These are phyloP conservation scores for Albugo laibachii DNA, from an alignment of 352 stramenopile genomes.

Conservation along the genomic window DNA sequence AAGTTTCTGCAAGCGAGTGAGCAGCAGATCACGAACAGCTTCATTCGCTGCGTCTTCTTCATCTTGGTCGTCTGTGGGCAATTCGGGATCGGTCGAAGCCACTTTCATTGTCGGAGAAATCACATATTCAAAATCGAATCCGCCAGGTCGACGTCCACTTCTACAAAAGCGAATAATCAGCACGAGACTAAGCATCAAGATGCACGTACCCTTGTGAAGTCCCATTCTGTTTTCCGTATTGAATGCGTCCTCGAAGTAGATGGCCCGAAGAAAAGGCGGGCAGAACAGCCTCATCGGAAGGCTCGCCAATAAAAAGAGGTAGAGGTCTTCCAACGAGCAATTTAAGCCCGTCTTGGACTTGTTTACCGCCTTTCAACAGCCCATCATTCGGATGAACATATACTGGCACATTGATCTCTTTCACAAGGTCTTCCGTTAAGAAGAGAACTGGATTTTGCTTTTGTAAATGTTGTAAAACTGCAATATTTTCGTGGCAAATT, in stretches of 20 bases:
- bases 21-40: constrained; percentile 48
- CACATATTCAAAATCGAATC: constrained; percentile 57
- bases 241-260: constrained; percentile 36
- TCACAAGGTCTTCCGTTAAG: constrained; percentile 48
- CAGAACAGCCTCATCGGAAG: constrained; percentile 46
- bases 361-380: constrained; percentile 24
- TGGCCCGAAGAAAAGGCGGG: constrained; percentile 30
- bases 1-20: constrained; percentile 44
- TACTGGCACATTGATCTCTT: constrained; percentile 37
- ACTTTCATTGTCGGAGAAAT: constrained; percentile 48
- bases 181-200: background rate
- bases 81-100: constrained; percentile 21
- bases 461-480: constrained; percentile 62
- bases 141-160: constrained; percentile 30
- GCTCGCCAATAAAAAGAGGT: constrained; percentile 55
- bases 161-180: constrained; percentile 7
- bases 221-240: constrained; percentile 59
- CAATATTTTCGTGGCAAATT: constrained; percentile 65
- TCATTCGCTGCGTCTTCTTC: constrained; percentile 47
- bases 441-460: constrained; percentile 65
- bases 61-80: constrained; percentile 41
- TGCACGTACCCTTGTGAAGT: constrained; percentile 19
- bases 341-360: constrained; percentile 13
- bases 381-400: constrained; percentile 49
- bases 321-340: constrained; percentile 6